A percentile compares a stretch with the other conserved stretches of the same genome.
phyloP scores from a whole-genome alignment of 768 basidiomycete species.

The Suillus subalutaceus region DNA sequence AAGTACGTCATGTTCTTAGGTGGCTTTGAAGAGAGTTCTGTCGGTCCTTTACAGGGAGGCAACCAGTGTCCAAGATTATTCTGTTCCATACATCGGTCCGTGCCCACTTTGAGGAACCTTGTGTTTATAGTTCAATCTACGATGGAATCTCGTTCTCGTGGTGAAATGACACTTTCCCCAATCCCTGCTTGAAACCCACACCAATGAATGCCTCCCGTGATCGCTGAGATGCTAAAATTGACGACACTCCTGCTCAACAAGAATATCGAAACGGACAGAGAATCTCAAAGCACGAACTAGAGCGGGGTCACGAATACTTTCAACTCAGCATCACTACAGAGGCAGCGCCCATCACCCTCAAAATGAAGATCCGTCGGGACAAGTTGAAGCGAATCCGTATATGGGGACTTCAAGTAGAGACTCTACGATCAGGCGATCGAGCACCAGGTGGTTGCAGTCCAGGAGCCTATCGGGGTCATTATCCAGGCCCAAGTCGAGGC shows the following conservation, averaged over 20 bases:
- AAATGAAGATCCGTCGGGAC: neutral
- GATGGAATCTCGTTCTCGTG: constrained; percentile 30
- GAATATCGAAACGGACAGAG: constrained; percentile 5
- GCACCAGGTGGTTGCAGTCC: too few species aligned
- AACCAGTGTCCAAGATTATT: too few species aligned
- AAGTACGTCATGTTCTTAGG: too few species aligned
- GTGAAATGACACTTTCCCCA: constrained; percentile 19
- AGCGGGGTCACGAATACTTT: constrained; percentile 22
- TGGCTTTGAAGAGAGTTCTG: too few species aligned
- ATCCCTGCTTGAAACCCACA: constrained; percentile 28
- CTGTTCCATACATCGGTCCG: neutral
- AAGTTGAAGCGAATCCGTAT: too few species aligned
- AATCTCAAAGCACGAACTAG: neutral
- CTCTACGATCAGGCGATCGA: constrained; percentile 5
- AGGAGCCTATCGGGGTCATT: too few species aligned
- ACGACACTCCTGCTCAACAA: constrained; percentile 20
- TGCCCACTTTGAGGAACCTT: neutral
- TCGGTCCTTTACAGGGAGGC: too few species aligned
- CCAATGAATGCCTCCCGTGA: constrained; percentile 27
- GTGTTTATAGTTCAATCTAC: constrained; percentile 20
- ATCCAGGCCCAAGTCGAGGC: constrained; percentile 9
- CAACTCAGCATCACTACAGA: constrained; percentile 35
- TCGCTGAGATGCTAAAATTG: constrained; percentile 29
- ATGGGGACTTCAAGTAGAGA: too few species aligned
- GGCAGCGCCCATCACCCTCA: neutral